phyloP scores from a whole-genome alignment of 2,329 filamentous ascomycete species.

The Cladophialophora immunda region DNA sequence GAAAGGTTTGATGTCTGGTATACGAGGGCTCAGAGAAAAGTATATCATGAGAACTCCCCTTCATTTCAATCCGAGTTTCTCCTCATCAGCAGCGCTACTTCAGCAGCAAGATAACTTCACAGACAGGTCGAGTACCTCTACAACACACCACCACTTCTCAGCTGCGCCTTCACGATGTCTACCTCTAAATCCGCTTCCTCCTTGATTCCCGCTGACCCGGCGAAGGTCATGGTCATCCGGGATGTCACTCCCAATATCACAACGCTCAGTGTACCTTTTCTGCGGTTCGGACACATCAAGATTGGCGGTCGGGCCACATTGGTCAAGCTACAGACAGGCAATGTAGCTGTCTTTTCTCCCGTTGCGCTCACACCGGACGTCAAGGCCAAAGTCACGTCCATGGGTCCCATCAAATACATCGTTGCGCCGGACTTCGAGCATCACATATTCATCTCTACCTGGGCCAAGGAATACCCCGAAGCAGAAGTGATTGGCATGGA shows the following conservation, averaged over 20 bases:
- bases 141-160: background rate
- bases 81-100: constrained; percentile 4
- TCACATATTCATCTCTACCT: constrained; percentile 89
- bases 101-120: constrained; percentile 6
- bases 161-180: constrained; percentile 53
- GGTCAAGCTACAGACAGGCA: constrained; percentile 78
- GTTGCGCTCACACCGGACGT: constrained; percentile 82
- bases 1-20: constrained; percentile 13
- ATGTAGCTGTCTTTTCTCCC: constrained; percentile 89
- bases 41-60: constrained; percentile 26
- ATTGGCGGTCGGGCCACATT: constrained; percentile 89
- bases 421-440: constrained; percentile 90
- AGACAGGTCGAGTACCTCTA: constrained; percentile 8
- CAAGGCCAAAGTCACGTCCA: constrained; percentile 64
- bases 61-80: background rate
- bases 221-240: constrained; percentile 88
- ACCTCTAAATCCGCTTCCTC: constrained; percentile 56
- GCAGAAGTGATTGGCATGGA: constrained; percentile 84
- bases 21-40: constrained; percentile 17
- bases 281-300: constrained; percentile 79
- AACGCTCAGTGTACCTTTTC: constrained; percentile 84
- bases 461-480: constrained; percentile 79
- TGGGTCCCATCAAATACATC: constrained; percentile 81
- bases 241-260: constrained; percentile 71
- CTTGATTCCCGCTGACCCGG: constrained; percentile 75